Percentiles rank a stretch among this genome's conserved stretches.
Conservation (phyloP, 768 basidiomycete species). For the Solioccasus polychromus region DNA sequence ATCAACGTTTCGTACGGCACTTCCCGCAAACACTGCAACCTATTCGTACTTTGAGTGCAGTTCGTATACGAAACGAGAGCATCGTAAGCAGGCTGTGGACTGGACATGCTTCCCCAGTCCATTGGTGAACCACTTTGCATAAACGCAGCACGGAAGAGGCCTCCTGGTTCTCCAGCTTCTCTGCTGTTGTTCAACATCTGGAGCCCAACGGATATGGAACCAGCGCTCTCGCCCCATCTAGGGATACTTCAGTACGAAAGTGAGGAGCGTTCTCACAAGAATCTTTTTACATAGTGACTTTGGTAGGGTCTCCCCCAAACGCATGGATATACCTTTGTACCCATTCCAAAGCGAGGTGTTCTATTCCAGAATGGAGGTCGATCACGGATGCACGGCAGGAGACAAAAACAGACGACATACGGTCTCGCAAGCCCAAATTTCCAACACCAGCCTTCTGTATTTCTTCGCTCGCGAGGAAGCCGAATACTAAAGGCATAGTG, state of each 20-base stretch:
- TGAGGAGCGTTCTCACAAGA: neutral
- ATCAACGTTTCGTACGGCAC: slow-evolving; percentile 31
- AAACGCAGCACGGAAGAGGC: slow-evolving; percentile 25
- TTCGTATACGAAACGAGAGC: slow-evolving; percentile 26
- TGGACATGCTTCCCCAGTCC: slow-evolving; percentile 13
- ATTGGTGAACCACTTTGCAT: slow-evolving; percentile 44
- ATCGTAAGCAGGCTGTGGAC: slow-evolving; percentile 29
- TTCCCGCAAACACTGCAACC: slow-evolving; percentile 34
- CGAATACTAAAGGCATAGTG: slow-evolving; percentile 23
- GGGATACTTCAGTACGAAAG: neutral
- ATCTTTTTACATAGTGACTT: slow-evolving; percentile 34
- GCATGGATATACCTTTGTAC: slow-evolving; percentile 55
- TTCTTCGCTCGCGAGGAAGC: slow-evolving; percentile 42
- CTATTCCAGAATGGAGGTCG: slow-evolving; percentile 19
- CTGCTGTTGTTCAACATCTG: slow-evolving; percentile 30
- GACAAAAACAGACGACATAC: slow-evolving; percentile 10
- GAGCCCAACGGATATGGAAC: slow-evolving; percentile 33
- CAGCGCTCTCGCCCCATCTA: slow-evolving; percentile 38
- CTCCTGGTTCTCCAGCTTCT: slow-evolving; percentile 13
- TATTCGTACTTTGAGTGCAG: slow-evolving; percentile 27
- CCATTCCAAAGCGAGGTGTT: slow-evolving; percentile 45
- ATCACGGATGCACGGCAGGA: no score
- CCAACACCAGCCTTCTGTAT: slow-evolving; percentile 38
- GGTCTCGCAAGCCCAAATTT: slow-evolving; percentile 53
- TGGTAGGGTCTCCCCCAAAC: slow-evolving; percentile 57